Evolutionary conservation across 257 asterid genomes (phyloP).

Genomic region (Ocimum tenuiflorum): DNA sequence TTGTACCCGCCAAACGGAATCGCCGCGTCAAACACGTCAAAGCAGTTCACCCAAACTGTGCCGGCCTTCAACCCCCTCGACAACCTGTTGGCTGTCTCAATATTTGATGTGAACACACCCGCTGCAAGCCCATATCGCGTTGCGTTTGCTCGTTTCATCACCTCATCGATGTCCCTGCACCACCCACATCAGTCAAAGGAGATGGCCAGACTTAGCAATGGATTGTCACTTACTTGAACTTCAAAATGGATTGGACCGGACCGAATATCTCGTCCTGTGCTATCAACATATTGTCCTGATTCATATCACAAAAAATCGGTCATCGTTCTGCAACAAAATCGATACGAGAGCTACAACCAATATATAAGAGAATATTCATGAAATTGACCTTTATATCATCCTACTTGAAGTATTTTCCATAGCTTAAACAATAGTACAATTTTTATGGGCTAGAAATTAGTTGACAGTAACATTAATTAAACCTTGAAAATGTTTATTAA

Average conservation of each 20-base stretch:
- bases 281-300: constrained; percentile 63
- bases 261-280: constrained; percentile 77
- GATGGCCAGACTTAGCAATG: no score
- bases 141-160: constrained; percentile 54
- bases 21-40: constrained; percentile 54
- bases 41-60: constrained; percentile 72
- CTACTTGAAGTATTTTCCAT: no score
- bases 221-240: constrained; percentile 53
- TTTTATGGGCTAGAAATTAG: no score
- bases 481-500: no score
- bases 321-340: no score
- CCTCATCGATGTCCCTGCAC: constrained; percentile 56
- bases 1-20: constrained; percentile 85
- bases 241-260: constrained; percentile 67
- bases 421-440: no score
- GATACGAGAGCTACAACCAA: no score
- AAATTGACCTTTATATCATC: no score
- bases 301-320: background rate
- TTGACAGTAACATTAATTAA: no score
- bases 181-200: background rate
- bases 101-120: constrained; percentile 52
- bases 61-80: constrained; percentile 64
- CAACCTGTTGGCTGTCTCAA: constrained; percentile 65
- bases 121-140: constrained; percentile 74
- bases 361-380: no score